phyloP scores from a whole-genome alignment of 306 rosid genomes.

The Purshia tridentata region DNA sequence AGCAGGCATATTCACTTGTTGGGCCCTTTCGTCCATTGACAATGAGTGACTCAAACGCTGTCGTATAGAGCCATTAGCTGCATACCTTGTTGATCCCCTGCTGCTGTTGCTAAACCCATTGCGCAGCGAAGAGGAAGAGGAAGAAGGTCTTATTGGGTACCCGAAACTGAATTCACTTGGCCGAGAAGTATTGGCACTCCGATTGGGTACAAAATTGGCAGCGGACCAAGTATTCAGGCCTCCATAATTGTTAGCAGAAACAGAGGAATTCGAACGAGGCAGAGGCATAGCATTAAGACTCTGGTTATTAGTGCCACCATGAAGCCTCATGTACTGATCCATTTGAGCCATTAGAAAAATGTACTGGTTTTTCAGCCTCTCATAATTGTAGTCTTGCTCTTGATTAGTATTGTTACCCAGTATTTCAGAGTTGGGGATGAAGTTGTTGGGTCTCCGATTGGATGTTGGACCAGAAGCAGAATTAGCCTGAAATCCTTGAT shows the following conservation, averaged over 20 bases:
- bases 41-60: not conserved
- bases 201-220: not conserved
- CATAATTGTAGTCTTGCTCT: constrained; percentile 3
- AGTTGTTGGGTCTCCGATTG: not conserved
- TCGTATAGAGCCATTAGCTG: not conserved
- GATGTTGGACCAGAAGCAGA: not conserved
- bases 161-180: not conserved
- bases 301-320: constrained; percentile 1
- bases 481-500: not conserved
- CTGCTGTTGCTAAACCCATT: not conserved
- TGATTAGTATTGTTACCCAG: not conserved
- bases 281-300: not conserved
- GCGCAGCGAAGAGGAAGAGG: not conserved
- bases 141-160: no score
- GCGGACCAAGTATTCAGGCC: no score
- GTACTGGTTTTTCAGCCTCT: constrained; percentile 5
- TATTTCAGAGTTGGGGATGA: not conserved
- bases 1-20: not conserved
- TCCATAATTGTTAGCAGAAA: no score
- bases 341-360: not conserved
- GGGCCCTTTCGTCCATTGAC: not conserved
- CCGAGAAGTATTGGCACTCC: not conserved
- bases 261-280: not conserved
- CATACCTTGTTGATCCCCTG: not conserved
- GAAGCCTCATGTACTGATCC: constrained; percentile 8